A percentile compares a stretch with the other conserved stretches of the same genome.
Conservation (phyloP, 441 rosid genomes). For the Sinapis alba region DNA sequence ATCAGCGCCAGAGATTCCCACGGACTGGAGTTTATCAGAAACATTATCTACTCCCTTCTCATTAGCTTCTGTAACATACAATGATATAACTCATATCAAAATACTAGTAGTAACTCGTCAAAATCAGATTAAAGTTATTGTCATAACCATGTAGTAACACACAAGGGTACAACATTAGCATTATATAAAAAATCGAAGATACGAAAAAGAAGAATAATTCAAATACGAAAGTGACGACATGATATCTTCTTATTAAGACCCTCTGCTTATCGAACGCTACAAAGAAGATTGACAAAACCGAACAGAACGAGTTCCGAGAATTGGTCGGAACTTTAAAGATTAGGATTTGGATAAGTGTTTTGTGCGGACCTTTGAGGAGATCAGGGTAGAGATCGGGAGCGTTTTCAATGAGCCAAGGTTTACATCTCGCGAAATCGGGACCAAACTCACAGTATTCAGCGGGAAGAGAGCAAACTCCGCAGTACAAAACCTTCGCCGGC, state of each 20-base stretch:
- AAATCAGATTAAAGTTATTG: neutral
- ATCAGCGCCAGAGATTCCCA: conserved; percentile 55
- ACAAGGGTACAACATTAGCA: neutral
- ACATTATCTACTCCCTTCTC: conserved; percentile 51
- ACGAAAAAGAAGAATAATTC: neutral
- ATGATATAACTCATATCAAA: neutral
- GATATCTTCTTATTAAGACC: neutral
- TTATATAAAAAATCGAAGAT: neutral
- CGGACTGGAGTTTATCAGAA: conserved; percentile 52
- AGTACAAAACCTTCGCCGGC: conserved; percentile 75
- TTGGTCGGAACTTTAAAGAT: neutral
- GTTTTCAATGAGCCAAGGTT: conserved; percentile 87
- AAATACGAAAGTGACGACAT: neutral
- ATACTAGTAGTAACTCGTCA: neutral
- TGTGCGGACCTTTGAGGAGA: conserved; percentile 60
- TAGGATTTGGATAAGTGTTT: conserved; percentile 24
- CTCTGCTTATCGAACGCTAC: neutral
- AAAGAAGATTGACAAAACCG: neutral
- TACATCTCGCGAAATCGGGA: conserved; percentile 90
- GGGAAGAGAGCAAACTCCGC: conserved; percentile 75
- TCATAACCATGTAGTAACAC: neutral
- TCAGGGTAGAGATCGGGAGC: conserved; percentile 88
- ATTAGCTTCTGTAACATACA: conserved; percentile 42
- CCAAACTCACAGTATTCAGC: conserved; percentile 94
- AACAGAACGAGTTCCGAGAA: neutral